These are phyloP conservation scores for Ophiostoma perfectum DNA, from an alignment of 2,329 filamentous ascomycete genomes.

Conservation along the genomic window DNA sequence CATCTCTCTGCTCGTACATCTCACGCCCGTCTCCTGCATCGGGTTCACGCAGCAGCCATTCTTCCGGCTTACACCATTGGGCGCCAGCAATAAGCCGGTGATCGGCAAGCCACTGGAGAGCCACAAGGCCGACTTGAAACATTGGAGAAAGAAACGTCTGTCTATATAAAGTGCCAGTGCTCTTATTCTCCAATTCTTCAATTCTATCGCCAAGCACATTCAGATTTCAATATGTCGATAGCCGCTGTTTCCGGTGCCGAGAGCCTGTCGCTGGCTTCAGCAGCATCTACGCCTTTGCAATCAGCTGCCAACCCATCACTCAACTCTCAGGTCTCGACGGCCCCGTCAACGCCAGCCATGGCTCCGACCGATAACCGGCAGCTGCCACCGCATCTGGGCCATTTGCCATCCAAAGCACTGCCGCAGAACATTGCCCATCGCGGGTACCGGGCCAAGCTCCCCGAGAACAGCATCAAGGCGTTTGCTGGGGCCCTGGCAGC, in stretches of 20 bases:
- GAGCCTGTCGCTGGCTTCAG: too few relatives aligned
- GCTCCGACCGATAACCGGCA: background rate
- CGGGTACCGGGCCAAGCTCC: constrained; percentile 69
- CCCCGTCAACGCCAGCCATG: background rate
- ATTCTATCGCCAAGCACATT: background rate
- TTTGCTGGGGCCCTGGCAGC: constrained; percentile 36
- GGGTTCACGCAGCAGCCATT: background rate
- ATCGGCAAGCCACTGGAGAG: background rate
- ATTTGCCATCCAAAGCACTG: constrained; percentile 30
- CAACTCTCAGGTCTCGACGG: too few relatives aligned
- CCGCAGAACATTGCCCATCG: constrained; percentile 74
- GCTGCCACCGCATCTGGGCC: background rate
- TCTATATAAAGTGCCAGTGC: background rate
- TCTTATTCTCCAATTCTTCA: background rate
- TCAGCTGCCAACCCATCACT: too few relatives aligned
- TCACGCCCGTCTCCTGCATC: too few relatives aligned
- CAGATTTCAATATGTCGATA: background rate
- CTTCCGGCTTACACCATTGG: background rate
- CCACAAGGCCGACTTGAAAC: background rate
- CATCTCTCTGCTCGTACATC: too few relatives aligned
- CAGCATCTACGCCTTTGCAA: too few relatives aligned
- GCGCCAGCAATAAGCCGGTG: background rate
- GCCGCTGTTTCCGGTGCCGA: too few relatives aligned
- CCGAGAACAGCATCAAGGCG: constrained; percentile 74
- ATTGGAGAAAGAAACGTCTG: background rate